Base-by-base conservation (phyloP, 257 asterid genomes). In the Ilex aquifolium region DNA sequence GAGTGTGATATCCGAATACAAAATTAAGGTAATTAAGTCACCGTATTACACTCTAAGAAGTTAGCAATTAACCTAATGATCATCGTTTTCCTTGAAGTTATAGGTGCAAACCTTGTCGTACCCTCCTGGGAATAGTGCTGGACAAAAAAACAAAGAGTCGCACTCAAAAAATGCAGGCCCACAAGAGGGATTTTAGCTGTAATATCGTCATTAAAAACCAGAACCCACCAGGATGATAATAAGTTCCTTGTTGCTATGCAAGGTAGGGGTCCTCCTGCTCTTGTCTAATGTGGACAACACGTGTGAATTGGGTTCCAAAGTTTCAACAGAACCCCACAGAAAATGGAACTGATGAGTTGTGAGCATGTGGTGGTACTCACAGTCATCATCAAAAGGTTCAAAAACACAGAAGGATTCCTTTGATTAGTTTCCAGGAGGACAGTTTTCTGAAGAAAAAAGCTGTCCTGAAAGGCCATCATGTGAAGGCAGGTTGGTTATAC, bases 301-400 rank as follows among this genome's bases (percentile, higher is more conserved):
- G 57, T 32, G 15, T 46, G 52, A 36, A 40, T 52, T 49, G 31
- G 64, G 65, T 58, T 57, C 31, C 27, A 13, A 51, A 44, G 58
- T 62, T 62, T 58, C 31, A 56, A 12, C 21, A 48, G 61, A 39
- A 56, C 61, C 63, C 65, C 69, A 67, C 69, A 73, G 15, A 48
- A 61, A 65, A 67, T 51, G 54, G 16, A 61, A 62, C 10, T 39
- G 57, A 63, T 65, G 76, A 72, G 72, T 72, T 72, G 76, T 60
- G 61, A 4, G 65, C 72, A 72, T 66, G 72, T 66, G 72, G 69
- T 32, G 17, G 31, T 32, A 62, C 30, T 31, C 36, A 10, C 44
- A 62, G 31, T 62, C 16, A n/a, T 44, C 39, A 30, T 46, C 14
- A 56, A 56, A 31, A 56, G 31, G n/a, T 5, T 17, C 10, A 40